Evolutionary conservation across 2,329 filamentous ascomycete species (phyloP), one percentile per base, ranked within the genome.

Genomic region (Chrysoporthe deuterocubensis): DNA sequence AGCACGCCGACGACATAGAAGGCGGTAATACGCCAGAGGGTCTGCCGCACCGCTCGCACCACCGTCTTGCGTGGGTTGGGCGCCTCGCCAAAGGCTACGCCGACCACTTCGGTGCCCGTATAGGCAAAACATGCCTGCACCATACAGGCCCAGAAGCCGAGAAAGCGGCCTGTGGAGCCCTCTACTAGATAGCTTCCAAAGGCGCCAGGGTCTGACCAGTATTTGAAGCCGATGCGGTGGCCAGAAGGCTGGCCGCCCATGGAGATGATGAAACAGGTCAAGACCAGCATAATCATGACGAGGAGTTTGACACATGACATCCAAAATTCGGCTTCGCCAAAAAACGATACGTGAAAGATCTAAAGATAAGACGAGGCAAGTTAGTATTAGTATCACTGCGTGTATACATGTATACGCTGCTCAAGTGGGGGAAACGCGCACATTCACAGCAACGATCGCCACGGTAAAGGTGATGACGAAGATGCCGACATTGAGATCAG

Each of bases 1-100:
- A 92, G 80, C 18, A 92, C 88, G 8, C 85, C 87, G 40, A 89
- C 76, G 67, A 89, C 82, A 78, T 92, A 92, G 80, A 92, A 92
- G 77, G 91, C 82, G 69, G 90, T 76, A 74, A 92, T 92, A 26
- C 90, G 89, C 37, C 37, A 40, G 37, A 40, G 37, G 4, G 37
- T 40, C 37, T 40, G 37, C 5, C 37, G 37, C 5, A 40, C 37
- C 37, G 37, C 37, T 40, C 52, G 64, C 0, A 73, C 71, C 14
- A 71, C 78, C 63, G 73, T 74, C 52, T 76, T 73, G 14, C 26
- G 26, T 26, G 82, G 82, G 67, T 83, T 80, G 68, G 81, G 78
- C 7, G 82, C 80, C 72, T 85, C 82, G 62, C 81, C 82, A 52
- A 81, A 82, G 40, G 82, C 81, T 13, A 83, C 79, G 37, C 81